Evolutionary conservation across 331 rosid genomes (phyloP), one percentile per base, ranked within the genome.

Genomic region (Malus hybrid): DNA sequence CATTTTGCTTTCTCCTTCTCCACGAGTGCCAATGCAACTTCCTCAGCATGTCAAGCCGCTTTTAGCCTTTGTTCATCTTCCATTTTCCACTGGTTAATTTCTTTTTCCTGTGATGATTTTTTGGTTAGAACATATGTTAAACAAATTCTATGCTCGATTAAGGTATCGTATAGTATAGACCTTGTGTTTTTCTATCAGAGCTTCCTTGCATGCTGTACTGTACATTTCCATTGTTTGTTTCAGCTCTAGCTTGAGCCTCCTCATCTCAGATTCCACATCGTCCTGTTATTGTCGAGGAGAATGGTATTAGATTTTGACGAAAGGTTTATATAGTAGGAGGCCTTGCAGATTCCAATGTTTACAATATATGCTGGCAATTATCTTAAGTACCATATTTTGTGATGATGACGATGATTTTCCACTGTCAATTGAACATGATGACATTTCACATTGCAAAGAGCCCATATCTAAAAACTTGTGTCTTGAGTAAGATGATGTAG

Each of bases 261-360:
- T 88, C 96, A 88, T 91, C 85, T 88, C 93, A 32, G 83, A 80
- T 79, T 91, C 96, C 63, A 87, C 82, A 24, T 84, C 92, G 66
- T 91, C 89, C 95, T 87, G 66, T 42, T 57, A 27, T 57, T 71
- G 20, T 13, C 22, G 14, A 31, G 2, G 18, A 31, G 42, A 64
- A 31, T 6, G 5, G 20, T 64, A 31, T 31, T 3, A 52, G 22
- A 2, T 11, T 55, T 12, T 32, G 32, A n/a, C 4, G 20, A 69
- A 22, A 52, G n/a, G 44, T 18, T 6, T 52, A 19, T 18, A 18
- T 39, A 39, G 36, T 2, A 28, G 39, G 39, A 1, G 27, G 22
- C 10, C 33, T 13, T 24, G 66, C 10, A 28, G 6, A 7, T 28
- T 28, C 18, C n/a, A 62, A 33, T 50, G 27, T 52, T 4, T 70